These are phyloP conservation scores for Venturiaceae sp. DNA, from an alignment of 2,329 filamentous ascomycete species.

Conservation along the genomic window DNA sequence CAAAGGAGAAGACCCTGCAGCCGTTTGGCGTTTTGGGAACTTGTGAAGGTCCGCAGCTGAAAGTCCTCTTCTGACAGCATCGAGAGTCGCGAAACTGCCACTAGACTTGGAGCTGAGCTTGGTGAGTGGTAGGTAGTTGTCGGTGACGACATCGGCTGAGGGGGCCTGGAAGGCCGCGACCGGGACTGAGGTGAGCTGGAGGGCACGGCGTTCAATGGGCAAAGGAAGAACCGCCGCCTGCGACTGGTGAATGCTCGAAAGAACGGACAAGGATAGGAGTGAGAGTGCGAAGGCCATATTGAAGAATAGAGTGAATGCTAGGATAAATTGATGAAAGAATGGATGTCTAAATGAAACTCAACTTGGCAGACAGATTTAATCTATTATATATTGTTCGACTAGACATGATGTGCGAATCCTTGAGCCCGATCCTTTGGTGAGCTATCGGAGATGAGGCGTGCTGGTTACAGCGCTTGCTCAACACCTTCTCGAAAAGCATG, in stretches of 20 bases:
- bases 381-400: background rate
- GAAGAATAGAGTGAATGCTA: background rate
- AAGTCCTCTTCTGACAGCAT: background rate
- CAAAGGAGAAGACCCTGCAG: background rate
- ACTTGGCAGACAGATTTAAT: background rate
- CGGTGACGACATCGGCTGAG: background rate
- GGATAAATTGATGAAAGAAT: background rate
- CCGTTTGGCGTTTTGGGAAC: background rate
- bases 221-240: background rate
- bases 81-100: background rate
- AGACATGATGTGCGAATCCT: background rate
- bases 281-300: background rate
- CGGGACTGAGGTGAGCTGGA: background rate
- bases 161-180: background rate
- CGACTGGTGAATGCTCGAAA: background rate
- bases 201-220: background rate
- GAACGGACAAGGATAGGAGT: background rate
- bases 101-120: background rate
- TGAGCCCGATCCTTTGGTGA: background rate
- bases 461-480: background rate
- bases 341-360: background rate
- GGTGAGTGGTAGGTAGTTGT: background rate
- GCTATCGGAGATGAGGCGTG: background rate
- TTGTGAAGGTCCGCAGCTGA: background rate
- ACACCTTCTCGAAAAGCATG: background rate